These are phyloP conservation scores for Coemansia sp. DNA, from an alignment of 192 early-diverging fungal genomes.

Conservation along the genomic window DNA sequence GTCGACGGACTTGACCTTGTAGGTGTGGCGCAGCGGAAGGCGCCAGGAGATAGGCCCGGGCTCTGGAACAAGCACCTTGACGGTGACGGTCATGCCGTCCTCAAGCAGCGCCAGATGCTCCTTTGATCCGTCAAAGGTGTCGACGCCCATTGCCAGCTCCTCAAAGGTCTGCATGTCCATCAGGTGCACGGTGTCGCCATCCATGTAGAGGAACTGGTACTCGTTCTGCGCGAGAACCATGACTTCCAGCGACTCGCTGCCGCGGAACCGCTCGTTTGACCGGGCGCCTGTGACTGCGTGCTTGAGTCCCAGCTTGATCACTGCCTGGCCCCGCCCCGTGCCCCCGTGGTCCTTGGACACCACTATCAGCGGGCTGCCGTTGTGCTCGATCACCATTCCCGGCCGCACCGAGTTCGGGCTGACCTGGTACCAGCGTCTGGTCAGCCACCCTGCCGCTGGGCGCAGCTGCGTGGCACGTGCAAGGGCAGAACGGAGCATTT, in stretches of 20 bases:
- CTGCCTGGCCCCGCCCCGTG: conserved; percentile 67
- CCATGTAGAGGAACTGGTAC: conserved; percentile 75
- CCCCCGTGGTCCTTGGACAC: conserved; percentile 63
- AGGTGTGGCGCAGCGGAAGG: conserved; percentile 61
- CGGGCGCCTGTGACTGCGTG: conserved; percentile 64
- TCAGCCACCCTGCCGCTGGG: background rate
- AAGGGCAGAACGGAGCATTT: conserved; percentile 11
- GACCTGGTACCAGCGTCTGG: conserved; percentile 38
- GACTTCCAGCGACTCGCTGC: conserved; percentile 69
- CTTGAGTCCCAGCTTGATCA: conserved; percentile 70
- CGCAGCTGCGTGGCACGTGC: background rate
- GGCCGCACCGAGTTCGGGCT: conserved; percentile 54
- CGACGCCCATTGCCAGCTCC: conserved; percentile 61
- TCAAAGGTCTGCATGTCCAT: conserved; percentile 73
- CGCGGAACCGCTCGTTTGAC: conserved; percentile 68
- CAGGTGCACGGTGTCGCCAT: conserved; percentile 62
- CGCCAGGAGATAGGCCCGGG: conserved; percentile 62
- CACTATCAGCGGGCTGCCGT: conserved; percentile 68
- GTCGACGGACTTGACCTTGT: conserved; percentile 59
- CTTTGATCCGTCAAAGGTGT: conserved; percentile 62
- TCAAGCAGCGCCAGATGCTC: conserved; percentile 48
- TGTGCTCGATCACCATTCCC: conserved; percentile 70
- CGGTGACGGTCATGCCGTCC: conserved; percentile 60
- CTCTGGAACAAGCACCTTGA: conserved; percentile 61
- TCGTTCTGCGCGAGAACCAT: conserved; percentile 64